Conservation (phyloP, 2,329 filamentous ascomycete genomes). For the Aspergillus quadrilineatus region DNA sequence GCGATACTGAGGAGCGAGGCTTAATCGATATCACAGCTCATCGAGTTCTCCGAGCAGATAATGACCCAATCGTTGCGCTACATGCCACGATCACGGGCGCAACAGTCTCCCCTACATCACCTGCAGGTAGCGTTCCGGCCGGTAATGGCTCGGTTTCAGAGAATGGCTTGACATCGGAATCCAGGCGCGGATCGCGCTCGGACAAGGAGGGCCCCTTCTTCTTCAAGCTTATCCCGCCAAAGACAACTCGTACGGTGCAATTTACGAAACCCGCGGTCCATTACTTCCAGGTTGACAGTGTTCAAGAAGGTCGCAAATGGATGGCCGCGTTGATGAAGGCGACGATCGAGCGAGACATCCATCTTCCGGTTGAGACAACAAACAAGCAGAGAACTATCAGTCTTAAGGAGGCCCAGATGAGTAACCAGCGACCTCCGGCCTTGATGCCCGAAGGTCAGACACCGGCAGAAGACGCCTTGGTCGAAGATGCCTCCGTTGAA, state of each 20-base stretch:
- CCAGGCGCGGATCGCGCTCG: slow-evolving; percentile 31
- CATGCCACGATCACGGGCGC: slow-evolving; percentile 90
- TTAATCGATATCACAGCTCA: slow-evolving; percentile 98
- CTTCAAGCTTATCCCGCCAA: slow-evolving; percentile 94
- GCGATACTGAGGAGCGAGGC: slow-evolving; percentile 88
- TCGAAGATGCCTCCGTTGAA: slow-evolving; percentile 1
- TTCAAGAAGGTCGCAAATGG: slow-evolving; percentile 87
- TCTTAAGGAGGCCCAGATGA: slow-evolving; percentile 78
- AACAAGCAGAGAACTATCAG: slow-evolving; percentile 98
- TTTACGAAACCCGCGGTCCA: slow-evolving; percentile 98
- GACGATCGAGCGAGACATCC: slow-evolving; percentile 87
- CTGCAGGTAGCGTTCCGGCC: slow-evolving; percentile 37
- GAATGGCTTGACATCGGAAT: slow-evolving; percentile 31
- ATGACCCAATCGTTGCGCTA: slow-evolving; percentile 83
- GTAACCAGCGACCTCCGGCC: slow-evolving; percentile 86
- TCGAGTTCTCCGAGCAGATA: slow-evolving; percentile 90
- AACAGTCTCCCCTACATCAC: slow-evolving; percentile 65
- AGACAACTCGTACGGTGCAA: slow-evolving; percentile 83
- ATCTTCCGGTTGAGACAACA: slow-evolving; percentile 76
- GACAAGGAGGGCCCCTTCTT: slow-evolving; percentile 78
- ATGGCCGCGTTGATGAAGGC: slow-evolving; percentile 99
- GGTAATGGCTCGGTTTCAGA: slow-evolving; percentile 38
- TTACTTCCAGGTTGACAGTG: slow-evolving; percentile 92
- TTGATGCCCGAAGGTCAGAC: slow-evolving; percentile 55
- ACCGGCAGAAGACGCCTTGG: slow-evolving; percentile 27